Evolutionary conservation across 2,329 filamentous ascomycete species (phyloP), one percentile per base, ranked within the genome.

Genomic region (Hymenoscyphus repandus): DNA sequence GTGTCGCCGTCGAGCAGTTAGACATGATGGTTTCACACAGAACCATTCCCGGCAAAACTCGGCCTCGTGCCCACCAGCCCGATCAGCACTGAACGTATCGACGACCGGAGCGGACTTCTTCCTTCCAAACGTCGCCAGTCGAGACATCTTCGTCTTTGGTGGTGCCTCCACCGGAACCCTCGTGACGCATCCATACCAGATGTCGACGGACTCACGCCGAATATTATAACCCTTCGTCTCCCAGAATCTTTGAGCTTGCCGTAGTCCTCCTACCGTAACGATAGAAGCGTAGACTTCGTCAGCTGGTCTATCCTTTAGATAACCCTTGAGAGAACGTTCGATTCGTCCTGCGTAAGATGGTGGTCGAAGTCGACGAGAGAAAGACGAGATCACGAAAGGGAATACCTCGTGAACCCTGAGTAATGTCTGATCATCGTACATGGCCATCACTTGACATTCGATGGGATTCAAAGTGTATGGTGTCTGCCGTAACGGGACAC

Each of bases 191-290:
- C 72, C 72, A 62, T 78, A 82, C 80, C 80, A 85, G 5, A 62
- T 68, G 59, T 85, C 82, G 13, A 85, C 81, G 1, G 77, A 76
- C 17, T 72, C 72, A 50, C 80, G 73, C 31, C 82, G 72, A 46
- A 71, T 72, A 61, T 82, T 85, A 65, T 85, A 85, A 1, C 81
- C 80, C 60, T 83, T 83, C 36, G 82, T 80, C 61, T 84, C 80
- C 82, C 82, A 85, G 33, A 85, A 74, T 40, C 76, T 72, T 58
- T 84, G 78, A 1, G 83, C 80, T 60, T 85, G 79, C 7, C 81
- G 74, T 49, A 85, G 67, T 2, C 82, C 82, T 32, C 82, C 82
- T 10, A 85, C 69, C 39, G 76, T 78, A 9, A 85, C 61, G 11
- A 83, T 77, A 2, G 82, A 77, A 9, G 77, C 75, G 56, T 84